Evolutionary conservation across 1,284 basidiomycete species (phyloP), one percentile per base, ranked within the genome.

Genomic region (Pyrrhoderma lamaoense): DNA sequence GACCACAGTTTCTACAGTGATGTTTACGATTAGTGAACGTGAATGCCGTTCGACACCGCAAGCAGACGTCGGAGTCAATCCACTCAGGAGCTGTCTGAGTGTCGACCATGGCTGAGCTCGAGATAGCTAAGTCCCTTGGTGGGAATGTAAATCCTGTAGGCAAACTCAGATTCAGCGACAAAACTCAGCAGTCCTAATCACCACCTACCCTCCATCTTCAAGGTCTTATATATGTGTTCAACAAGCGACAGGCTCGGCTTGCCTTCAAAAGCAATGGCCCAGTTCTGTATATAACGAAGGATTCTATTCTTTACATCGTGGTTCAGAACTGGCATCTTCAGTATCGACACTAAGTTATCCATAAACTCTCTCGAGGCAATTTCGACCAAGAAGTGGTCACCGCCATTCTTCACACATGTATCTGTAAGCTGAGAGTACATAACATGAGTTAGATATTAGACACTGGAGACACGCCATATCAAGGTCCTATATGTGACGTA

Each of bases 21-120:
- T 99, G 96, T 65, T 98, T 98, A 53, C 96, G 82, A 64, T 97
- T 98, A 38, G 94, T 97, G 61, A 97, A 95, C 1, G 86, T 85
- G 70, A 99, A 99, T 0, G 89, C 68, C 0, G 89, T 85, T 18
- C 96, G 80, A 67, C 96, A 99, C 21, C 93, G 82, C 59, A 96
- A 80, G 67, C 96, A 99, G 11, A 94, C 85, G 31, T 95, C 89
- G 1, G 92, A 92, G 65, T 99, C 95, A 42, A 92, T 87, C 95
- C 95, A 99, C 61, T 95, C 90, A 0, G 95, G 95, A 0, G 95
- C 85, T 1, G 85, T 89, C 59, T 86, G 78, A 0, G 89, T 92
- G 61, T 92, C 88, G 1, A 91, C 85, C 85, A 93, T 90, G 8
- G 83, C 88, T 18, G 87, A 79, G 45, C 77, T 87, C 13, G 80